These are phyloP conservation scores for Paulownia fortunei DNA, from an alignment of 257 asterid genomes.

Conservation along the genomic window DNA sequence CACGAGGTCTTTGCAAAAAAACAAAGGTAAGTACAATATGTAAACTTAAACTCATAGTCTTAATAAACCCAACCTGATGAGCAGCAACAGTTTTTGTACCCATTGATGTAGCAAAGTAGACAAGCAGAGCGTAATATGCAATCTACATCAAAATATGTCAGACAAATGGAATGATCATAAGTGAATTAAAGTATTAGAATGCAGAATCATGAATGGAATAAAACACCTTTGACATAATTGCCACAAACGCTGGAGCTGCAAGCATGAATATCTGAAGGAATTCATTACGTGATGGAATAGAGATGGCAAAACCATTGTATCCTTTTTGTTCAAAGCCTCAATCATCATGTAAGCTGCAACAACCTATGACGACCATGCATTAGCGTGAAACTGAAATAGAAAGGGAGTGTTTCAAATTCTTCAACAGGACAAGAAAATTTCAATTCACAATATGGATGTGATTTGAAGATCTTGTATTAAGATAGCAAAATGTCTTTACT, in stretches of 20 bases:
- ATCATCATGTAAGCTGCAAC: slow-evolving; percentile 86
- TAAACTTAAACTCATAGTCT: background rate
- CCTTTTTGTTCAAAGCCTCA: slow-evolving; percentile 68
- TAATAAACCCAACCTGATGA: slow-evolving; percentile 64
- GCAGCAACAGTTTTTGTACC: slow-evolving; percentile 79
- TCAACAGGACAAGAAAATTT: background rate
- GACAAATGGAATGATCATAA: slow-evolving; percentile 14
- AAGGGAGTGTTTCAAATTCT: background rate
- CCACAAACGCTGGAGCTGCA: slow-evolving; percentile 83
- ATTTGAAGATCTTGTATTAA: slow-evolving; percentile 4
- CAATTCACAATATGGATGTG: background rate
- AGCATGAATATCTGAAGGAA: slow-evolving; percentile 62
- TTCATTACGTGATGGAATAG: slow-evolving; percentile 65
- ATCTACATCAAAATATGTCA: slow-evolving; percentile 46
- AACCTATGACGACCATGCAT: slow-evolving; percentile 49
- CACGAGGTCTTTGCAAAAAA: slow-evolving; percentile 13
- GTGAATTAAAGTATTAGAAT: slow-evolving; percentile 14
- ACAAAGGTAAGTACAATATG: background rate
- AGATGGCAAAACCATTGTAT: slow-evolving; percentile 73
- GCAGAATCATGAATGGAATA: slow-evolving; percentile 25
- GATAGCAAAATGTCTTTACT: slow-evolving; percentile 3
- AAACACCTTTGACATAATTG: slow-evolving; percentile 81
- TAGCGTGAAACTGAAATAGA: slow-evolving; percentile 17
- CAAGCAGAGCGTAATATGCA: slow-evolving; percentile 68
- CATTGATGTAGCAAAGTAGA: slow-evolving; percentile 82